A percentile compares a stretch with the other conserved stretches of the same genome.
Conservation (phyloP, 768 basidiomycete genomes). For the Neoboletus magnificus region DNA sequence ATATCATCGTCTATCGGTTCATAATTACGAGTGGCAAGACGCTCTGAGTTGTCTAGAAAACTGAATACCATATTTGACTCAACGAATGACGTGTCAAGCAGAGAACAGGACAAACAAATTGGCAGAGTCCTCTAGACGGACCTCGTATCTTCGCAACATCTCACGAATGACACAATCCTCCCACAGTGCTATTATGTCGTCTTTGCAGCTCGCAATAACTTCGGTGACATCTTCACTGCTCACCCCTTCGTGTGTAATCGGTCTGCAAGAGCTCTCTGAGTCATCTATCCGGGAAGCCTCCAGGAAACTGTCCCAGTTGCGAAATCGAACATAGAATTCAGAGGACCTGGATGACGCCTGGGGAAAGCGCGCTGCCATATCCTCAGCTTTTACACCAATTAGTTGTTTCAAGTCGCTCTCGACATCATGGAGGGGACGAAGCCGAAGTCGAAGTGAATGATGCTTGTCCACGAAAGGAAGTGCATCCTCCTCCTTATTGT, state of each 20-base stretch:
- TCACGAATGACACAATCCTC: constrained; percentile 50
- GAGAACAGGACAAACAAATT: constrained; percentile 51
- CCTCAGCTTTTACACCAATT: constrained; percentile 46
- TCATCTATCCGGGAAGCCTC: constrained; percentile 22
- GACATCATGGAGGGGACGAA: constrained; percentile 59
- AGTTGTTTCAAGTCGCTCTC: constrained; percentile 62
- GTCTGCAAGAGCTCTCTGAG: constrained; percentile 1
- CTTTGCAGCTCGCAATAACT: constrained; percentile 55
- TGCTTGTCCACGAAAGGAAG: constrained; percentile 50
- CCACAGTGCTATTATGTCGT: constrained; percentile 67
- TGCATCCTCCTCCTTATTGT: constrained; percentile 32
- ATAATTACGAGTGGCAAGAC: constrained; percentile 60
- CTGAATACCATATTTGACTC: constrained; percentile 30
- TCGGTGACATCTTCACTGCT: constrained; percentile 42
- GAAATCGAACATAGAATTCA: constrained; percentile 56
- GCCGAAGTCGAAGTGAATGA: constrained; percentile 52
- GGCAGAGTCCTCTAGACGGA: constrained; percentile 60
- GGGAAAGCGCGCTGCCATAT: constrained; percentile 34
- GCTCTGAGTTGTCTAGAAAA: constrained; percentile 65
- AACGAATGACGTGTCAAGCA: neutral
- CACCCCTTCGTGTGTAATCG: constrained; percentile 17
- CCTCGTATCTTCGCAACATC: constrained; percentile 43
- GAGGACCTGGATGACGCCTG: constrained; percentile 33
- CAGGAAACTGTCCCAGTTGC: constrained; percentile 40
- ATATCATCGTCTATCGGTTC: constrained; percentile 70